Evolutionary conservation across 768 basidiomycete species (phyloP), one percentile per base, ranked within the genome.

Genomic region (Lactarius pseudohatsudake): DNA sequence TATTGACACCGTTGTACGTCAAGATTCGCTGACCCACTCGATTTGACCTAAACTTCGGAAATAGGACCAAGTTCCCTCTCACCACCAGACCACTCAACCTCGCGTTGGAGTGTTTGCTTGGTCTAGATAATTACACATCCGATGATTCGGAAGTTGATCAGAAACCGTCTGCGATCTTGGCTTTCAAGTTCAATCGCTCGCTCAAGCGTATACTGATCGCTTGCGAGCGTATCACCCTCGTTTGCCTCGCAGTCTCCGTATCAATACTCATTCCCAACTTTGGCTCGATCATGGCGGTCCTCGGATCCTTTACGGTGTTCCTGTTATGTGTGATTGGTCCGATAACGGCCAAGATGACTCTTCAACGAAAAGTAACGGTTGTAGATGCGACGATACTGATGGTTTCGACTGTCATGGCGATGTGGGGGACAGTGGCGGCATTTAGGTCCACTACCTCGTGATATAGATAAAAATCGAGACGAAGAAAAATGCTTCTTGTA

Each of bases 261-360:
- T 93, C 94, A 22, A 88, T 94, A 64, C 74, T 84, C 60, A 75
- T 95, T 26, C 94, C 94, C 6, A 84, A 91, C 62, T 96, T 96
- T 76, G 86, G 88, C 69, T 81, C 86, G 5, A 79, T 89, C 76
- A 94, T 95, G 91, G 91, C 93, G 1, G 91, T 97, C 75, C 79
- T 98, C 61, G 96, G 96, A 2, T 88, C 92, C n/a, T 93, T 94
- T 75, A 87, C 89, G 41, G 90, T 93, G 0, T 86, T 86, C 68
- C 64, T 80, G 64, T 77, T 85, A 34, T 85, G 84, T 69, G 80
- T 84, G 57, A 81, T 85, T 62, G 77, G 82, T 7, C 95, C 94
- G 5, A 79, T 96, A 45, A 79, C 84, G 30, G 90, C 89, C 5
- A 91, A 91, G 74, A 78, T 89, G 18, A 81, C 80, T 58, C 77